Evolutionary conservation across 208 protist species (phyloP), one percentile per base, ranked within the genome.

Genomic region (Blastocrithidia nonstop): DNA sequence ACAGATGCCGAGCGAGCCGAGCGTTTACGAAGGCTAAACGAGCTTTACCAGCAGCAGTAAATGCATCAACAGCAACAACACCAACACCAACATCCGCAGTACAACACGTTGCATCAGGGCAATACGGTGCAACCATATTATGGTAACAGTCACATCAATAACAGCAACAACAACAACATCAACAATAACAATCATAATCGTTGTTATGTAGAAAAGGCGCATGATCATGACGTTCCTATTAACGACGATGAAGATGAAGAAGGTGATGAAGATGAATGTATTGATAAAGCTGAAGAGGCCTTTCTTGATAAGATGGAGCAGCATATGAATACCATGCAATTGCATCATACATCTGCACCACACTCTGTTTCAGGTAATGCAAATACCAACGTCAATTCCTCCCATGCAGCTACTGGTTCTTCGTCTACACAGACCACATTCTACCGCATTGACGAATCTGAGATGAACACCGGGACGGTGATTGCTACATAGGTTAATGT

Each of bases 1-100:
- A 62, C 54, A 23, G 54, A 68, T 15, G 71, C 75, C 49, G 60
- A 79, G 57, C 71, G 71, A 7, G 69, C 62, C 4, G 66, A 53
- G 28, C 53, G 73, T 19, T 64, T 73, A 46, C 51, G 54, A 43
- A 57, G 64, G 19, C 46, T 88, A 17, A 52, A 39, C 0, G 45
- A 64, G 23, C 62, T 88, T 51, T 49, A n/a, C n/a, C 41, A 13
- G 29, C 55, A 37, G 31, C 50, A 57, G 57, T 54, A 23, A 41
- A 38, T 21, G 41, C 45, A 13, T 37, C 28, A 0, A 21, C 4
- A 25, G 42, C 9, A 36, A 6, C 27, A 41, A 13, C 8, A 23
- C 1, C 24, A 54, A 20, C 42, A 16, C 22, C 17, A 41, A 11
- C 35, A 43, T 17, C 42, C 40, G 13, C 49, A 44, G 31, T 21